Base-by-base conservation (phyloP, 495 filamentous ascomycete species). In the Sphaerosporella brunnea region DNA sequence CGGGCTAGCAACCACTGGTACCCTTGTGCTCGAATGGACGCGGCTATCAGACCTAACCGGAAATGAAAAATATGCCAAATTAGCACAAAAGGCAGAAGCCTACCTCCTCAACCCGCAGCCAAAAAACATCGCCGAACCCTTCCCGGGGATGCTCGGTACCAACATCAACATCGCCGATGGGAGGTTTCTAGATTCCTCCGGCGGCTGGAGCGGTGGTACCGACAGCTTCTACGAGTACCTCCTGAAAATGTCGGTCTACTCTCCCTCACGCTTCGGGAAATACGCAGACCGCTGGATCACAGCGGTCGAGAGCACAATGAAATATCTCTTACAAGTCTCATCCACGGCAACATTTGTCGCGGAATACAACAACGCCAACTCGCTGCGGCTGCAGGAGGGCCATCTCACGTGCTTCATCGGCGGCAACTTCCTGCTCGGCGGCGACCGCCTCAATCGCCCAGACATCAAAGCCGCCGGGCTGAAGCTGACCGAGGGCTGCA, bases 191-290 rank as follows among this genome's bases (percentile, higher is more conserved):
- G 74, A 90, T 50, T 68, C 71, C 15, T 50, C 48, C 8, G 84
- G 87, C 36, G 78, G 80, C 19, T 94, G 86, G 86, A 73, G 75
- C 50, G 84, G 81, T 39, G 80, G 82, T 8, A 73, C 72, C 36
- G 86, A 94, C 63, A 81, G 75, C 20, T 90, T 78, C 66, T 93
- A 93, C 63, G 85, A 94, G 65, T 94, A 94, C 53, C 71, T 93
- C 20, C 79, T 94, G 61, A 94, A 94, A 69, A 88, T 90, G 82
- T 92, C 78, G 54, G 64, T 92, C 51, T 93, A 93, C 59, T 79
- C 86, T 58, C 69, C 78, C 9, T 46, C 62, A 26, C 72, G 75
- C 7, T 92, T 80, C 52, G 64, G 45, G 8, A 25, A 58, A 1
- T 84, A 85, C 64, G 70, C 67, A 48, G 77, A 84, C 52, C 53